Conservation (phyloP, 257 asterid genomes). For the Misopates orontium region DNA sequence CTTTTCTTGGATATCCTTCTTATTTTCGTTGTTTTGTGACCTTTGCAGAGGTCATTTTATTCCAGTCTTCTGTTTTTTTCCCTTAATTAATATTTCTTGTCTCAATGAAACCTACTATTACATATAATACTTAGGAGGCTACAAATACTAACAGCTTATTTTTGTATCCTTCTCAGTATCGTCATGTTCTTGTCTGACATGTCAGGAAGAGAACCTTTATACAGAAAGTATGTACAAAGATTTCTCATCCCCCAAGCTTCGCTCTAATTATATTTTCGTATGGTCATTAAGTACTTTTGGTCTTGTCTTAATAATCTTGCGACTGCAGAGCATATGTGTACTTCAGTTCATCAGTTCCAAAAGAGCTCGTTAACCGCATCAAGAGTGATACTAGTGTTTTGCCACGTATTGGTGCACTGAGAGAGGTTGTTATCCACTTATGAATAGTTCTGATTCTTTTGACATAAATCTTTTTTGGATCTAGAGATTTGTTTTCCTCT, state of each 20-base stretch:
- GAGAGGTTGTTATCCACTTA: constrained; percentile 61
- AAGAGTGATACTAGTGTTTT: constrained; percentile 87
- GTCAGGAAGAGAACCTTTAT: constrained; percentile 99
- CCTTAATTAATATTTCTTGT: constrained; percentile 7
- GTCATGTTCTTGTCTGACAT: constrained; percentile 97
- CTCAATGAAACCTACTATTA: constrained; percentile 9
- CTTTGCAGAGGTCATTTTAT: not conserved
- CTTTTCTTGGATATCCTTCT: not conserved
- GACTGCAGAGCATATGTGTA: constrained; percentile 82
- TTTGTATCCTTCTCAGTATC: constrained; percentile 58
- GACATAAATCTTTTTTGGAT: not conserved
- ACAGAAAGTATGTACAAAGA: constrained; percentile 66
- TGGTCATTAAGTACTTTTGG: constrained; percentile 27
- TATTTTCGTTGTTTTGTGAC: not conserved
- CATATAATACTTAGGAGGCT: constrained; percentile 18
- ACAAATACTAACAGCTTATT: constrained; percentile 39
- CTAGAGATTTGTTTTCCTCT: not conserved
- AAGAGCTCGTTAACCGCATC: constrained; percentile 75
- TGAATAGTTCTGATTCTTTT: constrained; percentile 23
- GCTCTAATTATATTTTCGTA: constrained; percentile 9
- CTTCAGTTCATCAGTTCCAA: constrained; percentile 82
- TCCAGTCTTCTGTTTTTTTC: not conserved
- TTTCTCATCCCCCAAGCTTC: constrained; percentile 11
- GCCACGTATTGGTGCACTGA: constrained; percentile 95
- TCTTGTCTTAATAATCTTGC: constrained; percentile 24